Evolutionary conservation across 2,329 filamentous ascomycete species (phyloP).

Genomic region (Mollisiaceae sp.): DNA sequence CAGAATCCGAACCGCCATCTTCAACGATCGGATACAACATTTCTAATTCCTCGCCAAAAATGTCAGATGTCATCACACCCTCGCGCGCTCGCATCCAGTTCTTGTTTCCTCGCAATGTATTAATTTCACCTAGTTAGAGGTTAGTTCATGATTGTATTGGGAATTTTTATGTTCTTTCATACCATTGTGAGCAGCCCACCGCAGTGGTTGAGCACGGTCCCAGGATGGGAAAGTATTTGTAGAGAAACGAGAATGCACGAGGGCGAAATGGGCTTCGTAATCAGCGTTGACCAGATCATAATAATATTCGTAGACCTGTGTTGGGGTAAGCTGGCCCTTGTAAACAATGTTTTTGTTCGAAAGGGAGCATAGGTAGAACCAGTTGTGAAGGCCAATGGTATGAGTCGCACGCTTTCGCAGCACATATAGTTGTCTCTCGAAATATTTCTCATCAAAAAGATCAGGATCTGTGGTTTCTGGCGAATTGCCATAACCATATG

Average conservation of each 20-base stretch:
- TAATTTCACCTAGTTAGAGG: slow-evolving; percentile 73
- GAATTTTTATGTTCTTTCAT: slow-evolving; percentile 41
- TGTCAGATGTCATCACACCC: slow-evolving; percentile 89
- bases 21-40: slow-evolving; percentile 92
- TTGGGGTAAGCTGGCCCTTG: slow-evolving; percentile 93
- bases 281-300: slow-evolving; percentile 96
- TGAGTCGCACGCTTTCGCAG: slow-evolving; percentile 94
- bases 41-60: slow-evolving; percentile 93
- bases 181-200: slow-evolving; percentile 98
- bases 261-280: slow-evolving; percentile 94
- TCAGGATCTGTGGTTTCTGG: slow-evolving; percentile 80
- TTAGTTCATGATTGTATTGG: slow-evolving; percentile 39
- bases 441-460: slow-evolving; percentile 81
- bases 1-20: slow-evolving; percentile 94
- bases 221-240: slow-evolving; percentile 98
- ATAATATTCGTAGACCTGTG: slow-evolving; percentile 98
- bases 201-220: slow-evolving; percentile 94
- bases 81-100: slow-evolving; percentile 99
- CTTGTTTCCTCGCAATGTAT: slow-evolving; percentile 96
- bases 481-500: slow-evolving; percentile 81
- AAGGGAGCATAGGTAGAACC: slow-evolving; percentile 97
- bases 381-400: slow-evolving; percentile 93
- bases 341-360: slow-evolving; percentile 99
- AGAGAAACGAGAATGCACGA: slow-evolving; percentile 96
- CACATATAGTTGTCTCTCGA: slow-evolving; percentile 93